Base-by-base conservation (phyloP, 306 rosid genomes). In the Lagenaria siceraria region DNA sequence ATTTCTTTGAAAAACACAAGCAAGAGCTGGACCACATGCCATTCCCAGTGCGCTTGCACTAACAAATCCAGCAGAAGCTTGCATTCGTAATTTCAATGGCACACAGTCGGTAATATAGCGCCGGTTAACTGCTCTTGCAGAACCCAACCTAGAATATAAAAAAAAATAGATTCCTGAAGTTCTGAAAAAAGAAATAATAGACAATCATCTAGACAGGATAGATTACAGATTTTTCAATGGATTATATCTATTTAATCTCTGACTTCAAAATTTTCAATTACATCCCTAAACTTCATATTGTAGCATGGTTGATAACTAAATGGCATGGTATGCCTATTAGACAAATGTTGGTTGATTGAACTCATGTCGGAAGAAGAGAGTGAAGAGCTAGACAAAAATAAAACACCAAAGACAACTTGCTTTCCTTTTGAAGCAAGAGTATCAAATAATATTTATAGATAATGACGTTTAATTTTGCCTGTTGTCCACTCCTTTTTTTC, bases 41-140 rank as follows among this genome's bases (percentile, higher is more conserved):
- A 86, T 86, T 75, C 89, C 89, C 56, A 93, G 84, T 5, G 97
- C 98, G 60, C 96, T 87, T 43, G 98, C 96, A 78, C 97, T 91
- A 10, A 93, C 98, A 85, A 93, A 93, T 78, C 84, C 89, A 35
- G 84, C 87, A 18, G 89, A 86, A 40, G 89, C 89, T 43, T 84
- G 84, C 89, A 86, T 82, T 74, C 89, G 79, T 51, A 79, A 27
- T 54, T 82, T 86, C 5, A 48, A 73, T 3, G 89, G 89, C 40
- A 86, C 89, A 33, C 89, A 86, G 25, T 86, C 89, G 13, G 87
- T 86, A 61, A 86, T 86, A 48, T 86, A 86, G 63, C 89, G 85
- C 77, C 89, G 62, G 75, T 86, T 86, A 60, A 86, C 81, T 13
- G 89, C 87, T 79, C 89, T 82, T 66, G 87, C 89, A 19, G 89